phyloP scores from a whole-genome alignment of 2,329 filamentous ascomycete species.

The Talaromyces sp. region DNA sequence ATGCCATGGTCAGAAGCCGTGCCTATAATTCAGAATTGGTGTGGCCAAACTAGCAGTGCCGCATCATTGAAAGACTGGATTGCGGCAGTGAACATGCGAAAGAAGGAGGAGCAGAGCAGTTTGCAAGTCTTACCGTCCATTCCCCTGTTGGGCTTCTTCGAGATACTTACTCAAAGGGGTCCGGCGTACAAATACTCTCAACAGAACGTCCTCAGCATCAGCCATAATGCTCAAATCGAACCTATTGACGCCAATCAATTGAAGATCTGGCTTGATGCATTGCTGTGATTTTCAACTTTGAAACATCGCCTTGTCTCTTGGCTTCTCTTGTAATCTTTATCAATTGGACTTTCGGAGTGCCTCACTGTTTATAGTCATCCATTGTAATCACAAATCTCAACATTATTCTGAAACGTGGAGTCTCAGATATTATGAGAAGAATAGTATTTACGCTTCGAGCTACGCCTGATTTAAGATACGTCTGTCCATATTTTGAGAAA shows the following conservation, averaged over 20 bases:
- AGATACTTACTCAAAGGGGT: background rate
- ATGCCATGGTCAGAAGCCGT: background rate
- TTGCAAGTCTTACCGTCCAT: background rate
- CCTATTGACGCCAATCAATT: background rate
- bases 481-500: too few species aligned
- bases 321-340: background rate
- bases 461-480: too few species aligned
- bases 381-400: background rate
- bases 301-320: background rate
- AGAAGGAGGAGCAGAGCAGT: background rate
- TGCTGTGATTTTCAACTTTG: background rate
- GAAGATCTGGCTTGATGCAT: slow-evolving; percentile 5
- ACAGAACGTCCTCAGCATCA: background rate
- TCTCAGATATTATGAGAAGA: background rate
- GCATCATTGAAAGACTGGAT: slow-evolving; percentile 4
- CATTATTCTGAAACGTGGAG: background rate
- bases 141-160: background rate
- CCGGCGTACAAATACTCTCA: background rate
- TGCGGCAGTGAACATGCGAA: background rate
- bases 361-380: background rate
- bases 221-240: background rate
- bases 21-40: background rate
- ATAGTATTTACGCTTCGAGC: background rate
- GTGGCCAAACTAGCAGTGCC: background rate
- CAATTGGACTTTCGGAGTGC: background rate